Conservation (phyloP, 2,329 filamentous ascomycete genomes). For the Arthrocladium fulminans region DNA sequence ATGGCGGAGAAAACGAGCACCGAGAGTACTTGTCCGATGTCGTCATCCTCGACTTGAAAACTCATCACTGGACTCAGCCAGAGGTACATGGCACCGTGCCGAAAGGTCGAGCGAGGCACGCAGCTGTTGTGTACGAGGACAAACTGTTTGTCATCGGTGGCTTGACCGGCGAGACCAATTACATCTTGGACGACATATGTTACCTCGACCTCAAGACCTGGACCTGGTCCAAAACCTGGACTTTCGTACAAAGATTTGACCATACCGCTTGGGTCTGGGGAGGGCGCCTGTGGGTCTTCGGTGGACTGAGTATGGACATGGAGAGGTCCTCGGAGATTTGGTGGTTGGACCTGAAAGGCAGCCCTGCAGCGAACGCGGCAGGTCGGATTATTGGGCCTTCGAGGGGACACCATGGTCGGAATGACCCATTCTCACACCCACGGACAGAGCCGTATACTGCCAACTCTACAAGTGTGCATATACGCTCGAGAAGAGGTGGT, state of each 20-base stretch:
- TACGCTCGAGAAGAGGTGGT: constrained; percentile 42
- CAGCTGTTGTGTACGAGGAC: constrained; percentile 88
- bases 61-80: constrained; percentile 90
- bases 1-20: constrained; percentile 96
- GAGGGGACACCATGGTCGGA: constrained; percentile 20
- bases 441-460: constrained; percentile 57
- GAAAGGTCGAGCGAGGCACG: constrained; percentile 83
- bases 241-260: constrained; percentile 88
- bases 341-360: constrained; percentile 93
- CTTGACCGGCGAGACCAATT: constrained; percentile 86
- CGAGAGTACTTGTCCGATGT: constrained; percentile 90
- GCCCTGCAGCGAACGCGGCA: constrained; percentile 53
- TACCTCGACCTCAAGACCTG: constrained; percentile 95
- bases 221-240: constrained; percentile 95
- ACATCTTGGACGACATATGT: constrained; percentile 90
- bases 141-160: constrained; percentile 93
- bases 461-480: constrained; percentile 55
- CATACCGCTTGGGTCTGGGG: constrained; percentile 91
- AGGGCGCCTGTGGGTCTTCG: constrained; percentile 92
- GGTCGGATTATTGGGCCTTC: constrained; percentile 8
- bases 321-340: constrained; percentile 92
- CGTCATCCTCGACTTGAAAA: constrained; percentile 90
- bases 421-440: constrained; percentile 32
- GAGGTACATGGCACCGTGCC: constrained; percentile 76
- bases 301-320: constrained; percentile 90